Conservation (phyloP, 2,329 filamentous ascomycete genomes). For the Volutella citrinella region DNA sequence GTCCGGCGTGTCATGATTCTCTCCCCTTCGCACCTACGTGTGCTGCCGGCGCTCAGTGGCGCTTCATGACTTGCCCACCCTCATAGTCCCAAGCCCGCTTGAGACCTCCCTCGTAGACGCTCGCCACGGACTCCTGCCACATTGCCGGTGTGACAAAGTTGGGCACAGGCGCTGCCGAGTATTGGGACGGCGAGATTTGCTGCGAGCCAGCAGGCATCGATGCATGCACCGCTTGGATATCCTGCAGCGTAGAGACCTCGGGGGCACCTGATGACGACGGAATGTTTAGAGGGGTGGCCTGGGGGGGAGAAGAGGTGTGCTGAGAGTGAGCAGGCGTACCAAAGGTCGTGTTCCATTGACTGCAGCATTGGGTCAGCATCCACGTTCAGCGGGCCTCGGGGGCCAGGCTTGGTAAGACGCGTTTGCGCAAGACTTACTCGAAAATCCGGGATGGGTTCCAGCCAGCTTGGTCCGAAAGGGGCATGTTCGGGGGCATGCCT, state of each 20-base stretch:
- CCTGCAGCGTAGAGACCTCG: slow-evolving; percentile 53
- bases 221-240: slow-evolving; percentile 46
- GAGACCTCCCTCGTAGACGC: slow-evolving; percentile 63
- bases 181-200: slow-evolving; percentile 48
- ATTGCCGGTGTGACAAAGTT: slow-evolving; percentile 67
- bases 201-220: slow-evolving; percentile 44
- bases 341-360: slow-evolving; percentile 95
- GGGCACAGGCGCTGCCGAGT: slow-evolving; percentile 50
- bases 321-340: slow-evolving; percentile 57
- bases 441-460: slow-evolving; percentile 91
- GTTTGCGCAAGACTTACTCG: slow-evolving; percentile 85
- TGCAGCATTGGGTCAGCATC: slow-evolving; percentile 33
- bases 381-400: no score
- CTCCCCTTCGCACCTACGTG: no score
- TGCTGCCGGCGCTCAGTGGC: no score
- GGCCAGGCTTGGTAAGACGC: no score
- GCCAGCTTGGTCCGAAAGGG: slow-evolving; percentile 59
- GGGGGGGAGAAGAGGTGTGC: slow-evolving; percentile 33
- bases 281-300: slow-evolving; percentile 51
- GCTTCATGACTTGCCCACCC: slow-evolving; percentile 30
- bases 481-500: slow-evolving; percentile 52
- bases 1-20: no score
- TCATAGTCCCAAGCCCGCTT: slow-evolving; percentile 63
- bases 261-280: slow-evolving; percentile 51
- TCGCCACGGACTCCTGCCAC: slow-evolving; percentile 71